Evolutionary conservation across 2,329 filamentous ascomycete genomes (phyloP).

Genomic region (Cercospora sp.): DNA sequence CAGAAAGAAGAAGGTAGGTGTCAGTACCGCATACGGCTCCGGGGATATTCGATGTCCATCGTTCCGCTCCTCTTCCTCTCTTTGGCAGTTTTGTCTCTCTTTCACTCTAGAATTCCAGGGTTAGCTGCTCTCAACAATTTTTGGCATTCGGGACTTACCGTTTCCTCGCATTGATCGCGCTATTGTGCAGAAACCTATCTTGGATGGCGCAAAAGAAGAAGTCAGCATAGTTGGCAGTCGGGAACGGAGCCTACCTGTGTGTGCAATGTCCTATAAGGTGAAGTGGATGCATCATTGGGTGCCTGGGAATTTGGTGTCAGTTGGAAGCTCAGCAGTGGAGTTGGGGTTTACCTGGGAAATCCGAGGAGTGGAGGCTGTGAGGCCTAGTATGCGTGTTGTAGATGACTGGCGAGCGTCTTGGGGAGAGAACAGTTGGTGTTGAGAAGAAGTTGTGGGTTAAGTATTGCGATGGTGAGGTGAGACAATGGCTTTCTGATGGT

Average conservation of each 20-base stretch:
- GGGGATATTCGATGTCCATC: background rate
- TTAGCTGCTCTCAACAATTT: background rate
- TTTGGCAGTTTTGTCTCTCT: background rate
- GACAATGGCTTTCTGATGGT: background rate
- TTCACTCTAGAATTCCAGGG: background rate
- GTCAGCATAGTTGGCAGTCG: background rate
- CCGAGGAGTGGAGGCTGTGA: background rate
- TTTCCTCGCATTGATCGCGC: background rate
- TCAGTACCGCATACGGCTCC: conserved; percentile 3
- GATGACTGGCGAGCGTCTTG: background rate
- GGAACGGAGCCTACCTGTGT: background rate
- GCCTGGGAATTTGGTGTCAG: background rate
- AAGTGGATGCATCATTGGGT: background rate
- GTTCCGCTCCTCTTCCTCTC: background rate
- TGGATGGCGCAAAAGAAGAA: background rate
- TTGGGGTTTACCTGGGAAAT: background rate
- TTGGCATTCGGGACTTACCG: background rate
- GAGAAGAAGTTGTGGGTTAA: background rate
- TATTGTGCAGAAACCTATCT: background rate
- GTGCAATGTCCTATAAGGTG: background rate
- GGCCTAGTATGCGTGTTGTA: background rate
- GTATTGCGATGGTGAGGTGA: background rate
- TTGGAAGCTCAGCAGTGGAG: background rate
- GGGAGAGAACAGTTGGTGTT: background rate
- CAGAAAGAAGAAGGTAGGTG: background rate